Evolutionary conservation across 495 filamentous ascomycete species (phyloP), one percentile per base, ranked within the genome.

Genomic region (Sphaerosporella brunnea): DNA sequence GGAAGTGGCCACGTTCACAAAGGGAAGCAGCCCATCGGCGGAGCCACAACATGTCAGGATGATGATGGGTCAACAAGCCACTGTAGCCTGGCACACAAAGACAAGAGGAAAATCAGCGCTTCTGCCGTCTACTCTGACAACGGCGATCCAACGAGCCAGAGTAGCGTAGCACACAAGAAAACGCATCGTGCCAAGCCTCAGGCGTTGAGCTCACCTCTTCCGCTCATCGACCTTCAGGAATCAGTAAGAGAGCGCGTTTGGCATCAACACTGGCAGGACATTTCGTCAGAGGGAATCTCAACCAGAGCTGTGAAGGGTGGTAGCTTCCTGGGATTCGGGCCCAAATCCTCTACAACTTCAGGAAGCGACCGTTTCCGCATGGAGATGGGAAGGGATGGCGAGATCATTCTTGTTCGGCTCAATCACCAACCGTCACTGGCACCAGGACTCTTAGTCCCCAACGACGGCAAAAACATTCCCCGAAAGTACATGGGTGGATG

Each of bases 401-500:
- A 48, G 30, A 39, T 48, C 23, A 37, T 48, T 39, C 45, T 48
- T 1, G 35, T 48, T 2, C 30, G 34, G 16, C 10, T 43, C 13
- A 7, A 19, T 11, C 40, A 5, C 16, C 28, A 32, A 5, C 5
- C 13, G 28, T 32, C 28, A 32, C 36, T 39, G 5, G n/a, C 16
- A 44, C 23, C 41, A 19, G 20, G 37, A 2, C 20, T 40, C 37
- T 13, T 32, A 32, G 28, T 5, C 28, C n/a, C n/a, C n/a, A n/a
- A n/a, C n/a, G n/a, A n/a, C n/a, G n/a, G n/a, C 11, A n/a, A n/a
- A 39, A n/a, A 16, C 36, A 7, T 7, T 24, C 43, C 43, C 7
- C 43, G 23, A 11, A 20, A 19, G 7, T 46, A 39, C 45, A 41
- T 44, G 28, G 51, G 48, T 23, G 56, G 56, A 4, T 59, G 55